phyloP scores from a whole-genome alignment of 768 basidiomycete species.

The Tylopilus balloui region DNA sequence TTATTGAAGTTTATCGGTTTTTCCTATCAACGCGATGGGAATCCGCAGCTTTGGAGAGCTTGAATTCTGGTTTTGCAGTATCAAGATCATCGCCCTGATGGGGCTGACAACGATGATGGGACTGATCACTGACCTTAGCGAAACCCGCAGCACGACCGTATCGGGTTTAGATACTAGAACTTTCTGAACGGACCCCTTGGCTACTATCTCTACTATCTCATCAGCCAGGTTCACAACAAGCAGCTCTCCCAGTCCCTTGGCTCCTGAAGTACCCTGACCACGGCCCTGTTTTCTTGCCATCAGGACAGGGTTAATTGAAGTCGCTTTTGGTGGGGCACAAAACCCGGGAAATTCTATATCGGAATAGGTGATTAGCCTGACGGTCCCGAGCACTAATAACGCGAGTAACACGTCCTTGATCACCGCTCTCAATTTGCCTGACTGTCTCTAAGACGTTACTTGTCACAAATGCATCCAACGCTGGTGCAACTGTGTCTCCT shows the following conservation, averaged over 20 bases:
- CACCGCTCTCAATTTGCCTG: slow-evolving; percentile 1
- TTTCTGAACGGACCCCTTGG: slow-evolving; percentile 16
- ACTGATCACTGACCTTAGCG: slow-evolving; percentile 50
- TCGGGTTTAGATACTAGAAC: slow-evolving; percentile 48
- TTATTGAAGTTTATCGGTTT: slow-evolving; percentile 34
- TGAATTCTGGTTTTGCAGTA: slow-evolving; percentile 51
- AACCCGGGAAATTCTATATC: slow-evolving; percentile 38
- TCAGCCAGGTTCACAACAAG: slow-evolving; percentile 33
- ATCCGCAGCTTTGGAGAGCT: slow-evolving; percentile 56
- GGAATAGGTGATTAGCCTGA: slow-evolving; percentile 38
- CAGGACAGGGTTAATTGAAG: slow-evolving; percentile 39
- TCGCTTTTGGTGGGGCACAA: slow-evolving; percentile 33
- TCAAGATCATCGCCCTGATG: slow-evolving; percentile 44
- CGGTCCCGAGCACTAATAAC: slow-evolving; percentile 37
- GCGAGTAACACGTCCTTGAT: slow-evolving; percentile 23
- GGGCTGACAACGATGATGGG: slow-evolving; percentile 42
- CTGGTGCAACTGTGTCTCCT: slow-evolving; percentile 31
- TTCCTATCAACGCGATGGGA: slow-evolving; percentile 54
- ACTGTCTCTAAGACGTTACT: slow-evolving; percentile 25
- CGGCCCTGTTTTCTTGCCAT: slow-evolving; percentile 29
- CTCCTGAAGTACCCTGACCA: slow-evolving; percentile 31
- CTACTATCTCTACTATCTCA: slow-evolving; percentile 22
- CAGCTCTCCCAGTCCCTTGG: slow-evolving; percentile 33
- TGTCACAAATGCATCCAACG: slow-evolving; percentile 22
- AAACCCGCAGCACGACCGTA: slow-evolving; percentile 40